Base-by-base conservation (phyloP, 352 stramenopile species). In the Aphanomyces cochlioides region DNA sequence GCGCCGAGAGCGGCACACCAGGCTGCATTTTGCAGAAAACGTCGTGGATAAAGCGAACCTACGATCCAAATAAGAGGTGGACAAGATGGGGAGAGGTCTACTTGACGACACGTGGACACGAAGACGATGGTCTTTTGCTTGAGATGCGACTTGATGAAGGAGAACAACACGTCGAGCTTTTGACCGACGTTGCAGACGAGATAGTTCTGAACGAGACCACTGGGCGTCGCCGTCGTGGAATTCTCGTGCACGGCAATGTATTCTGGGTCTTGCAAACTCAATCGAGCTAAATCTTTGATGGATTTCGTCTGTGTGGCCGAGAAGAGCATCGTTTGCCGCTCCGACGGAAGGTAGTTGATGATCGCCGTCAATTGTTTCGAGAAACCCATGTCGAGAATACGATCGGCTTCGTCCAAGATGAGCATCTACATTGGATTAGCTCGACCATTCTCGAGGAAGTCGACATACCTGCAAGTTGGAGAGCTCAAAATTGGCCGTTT, bases 41-140 rank as follows among this genome's bases (percentile, higher is more conserved):
- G 60, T 97, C 87, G 83, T 97, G 95, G 10, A 98, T 79, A 78
- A 97, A 98, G 37, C 96, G 90, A 56, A 99, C 95, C 79, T 96
- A 36, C n/a, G 8, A 47, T n/a, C 10, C 28, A 43, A 17, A n/a
- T 28, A 12, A 38, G 17, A 1, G 54, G 2, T 17, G 37, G 17
- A 60, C 54, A 17, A 1, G 17, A 12, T 12, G n/a, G 1, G 15
- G 37, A 41, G 54, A 43, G 8, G 17, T 66, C 8, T 67, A 86
- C 82, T 76, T 98, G 93, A 40, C 96, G 92, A 76, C 97, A 99
- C 4, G 94, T 98, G 1, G 94, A 96, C 36, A 99, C 82, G 77
- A 99, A 99, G 21, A 99, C 90, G 72, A 99, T 99, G 17, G 92
- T 97, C 78, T 99, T 99, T 69, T 91, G 89, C 79, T 98, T 98